phyloP scores from a whole-genome alignment of 441 rosid genomes.

The Erysimum cheiri region DNA sequence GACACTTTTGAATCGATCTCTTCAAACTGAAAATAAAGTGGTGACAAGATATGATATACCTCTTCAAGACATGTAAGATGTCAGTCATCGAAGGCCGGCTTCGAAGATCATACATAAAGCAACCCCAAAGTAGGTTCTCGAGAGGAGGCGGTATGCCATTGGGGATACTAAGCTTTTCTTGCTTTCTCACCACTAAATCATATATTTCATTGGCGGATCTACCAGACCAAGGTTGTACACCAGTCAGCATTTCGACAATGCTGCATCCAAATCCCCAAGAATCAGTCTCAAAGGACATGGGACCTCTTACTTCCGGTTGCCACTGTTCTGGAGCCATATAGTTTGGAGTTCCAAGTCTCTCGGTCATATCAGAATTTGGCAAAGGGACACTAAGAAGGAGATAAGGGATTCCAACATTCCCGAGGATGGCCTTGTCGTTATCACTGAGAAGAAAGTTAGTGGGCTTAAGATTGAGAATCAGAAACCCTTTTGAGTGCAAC shows the following conservation, averaged over 20 bases:
- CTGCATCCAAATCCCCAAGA: constrained; percentile 95
- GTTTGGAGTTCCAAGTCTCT: constrained; percentile 83
- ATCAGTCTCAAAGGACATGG: constrained; percentile 80
- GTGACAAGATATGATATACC: constrained; percentile 49
- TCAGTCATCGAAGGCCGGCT: constrained; percentile 82
- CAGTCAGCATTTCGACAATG: constrained; percentile 87
- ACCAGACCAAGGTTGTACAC: constrained; percentile 83
- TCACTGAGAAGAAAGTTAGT: constrained; percentile 76
- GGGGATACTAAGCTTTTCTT: constrained; percentile 71
- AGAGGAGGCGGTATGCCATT: constrained; percentile 75
- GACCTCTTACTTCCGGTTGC: constrained; percentile 89
- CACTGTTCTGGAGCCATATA: constrained; percentile 99
- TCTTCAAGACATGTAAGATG: constrained; percentile 62
- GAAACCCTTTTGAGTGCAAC: constrained; percentile 68
- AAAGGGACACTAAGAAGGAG: constrained; percentile 70
- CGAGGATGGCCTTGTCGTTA: constrained; percentile 68
- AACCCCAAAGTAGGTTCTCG: constrained; percentile 71
- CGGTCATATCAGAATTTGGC: constrained; percentile 64
- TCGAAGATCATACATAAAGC: constrained; percentile 86
- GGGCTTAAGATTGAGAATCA: constrained; percentile 81
- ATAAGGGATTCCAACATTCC: constrained; percentile 83
- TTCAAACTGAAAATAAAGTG: constrained; percentile 11
- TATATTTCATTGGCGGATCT: constrained; percentile 66
- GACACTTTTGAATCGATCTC: neutral
- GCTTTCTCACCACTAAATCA: constrained; percentile 68